phyloP scores from a whole-genome alignment of 495 filamentous ascomycete species.

The Sordaria brevicollis region DNA sequence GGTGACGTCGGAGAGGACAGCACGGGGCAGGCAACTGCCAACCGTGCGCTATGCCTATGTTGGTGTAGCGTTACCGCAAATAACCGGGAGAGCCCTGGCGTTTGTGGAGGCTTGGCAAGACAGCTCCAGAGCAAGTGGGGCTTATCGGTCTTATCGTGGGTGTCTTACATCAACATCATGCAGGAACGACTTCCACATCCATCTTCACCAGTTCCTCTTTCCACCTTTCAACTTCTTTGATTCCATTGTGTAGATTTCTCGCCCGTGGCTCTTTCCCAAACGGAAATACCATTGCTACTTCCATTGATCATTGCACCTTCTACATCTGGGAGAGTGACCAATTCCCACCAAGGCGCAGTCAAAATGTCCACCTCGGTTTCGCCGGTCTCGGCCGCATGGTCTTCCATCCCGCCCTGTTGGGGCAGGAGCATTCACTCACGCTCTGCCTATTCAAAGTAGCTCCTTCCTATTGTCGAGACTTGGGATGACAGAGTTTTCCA shows the following conservation, averaged over 20 bases:
- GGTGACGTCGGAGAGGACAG: conserved; percentile 1
- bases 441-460: neutral
- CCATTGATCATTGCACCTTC: neutral
- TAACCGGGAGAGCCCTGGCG: neutral
- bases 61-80: neutral
- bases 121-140: neutral
- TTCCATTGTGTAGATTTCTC: neutral
- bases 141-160: neutral
- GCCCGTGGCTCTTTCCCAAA: neutral
- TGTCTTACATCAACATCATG: neutral
- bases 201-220: neutral
- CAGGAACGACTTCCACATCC: neutral
- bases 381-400: neutral
- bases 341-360: neutral
- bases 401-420: no score
- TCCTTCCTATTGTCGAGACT: neutral
- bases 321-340: neutral
- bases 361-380: neutral
- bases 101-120: neutral
- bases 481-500: neutral
- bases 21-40: neutral
- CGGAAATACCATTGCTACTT: neutral
- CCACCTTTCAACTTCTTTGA: neutral
- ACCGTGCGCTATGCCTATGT: neutral
- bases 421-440: neutral